phyloP scores from a whole-genome alignment of 148 eudicot species.

The Spergularia marina region DNA sequence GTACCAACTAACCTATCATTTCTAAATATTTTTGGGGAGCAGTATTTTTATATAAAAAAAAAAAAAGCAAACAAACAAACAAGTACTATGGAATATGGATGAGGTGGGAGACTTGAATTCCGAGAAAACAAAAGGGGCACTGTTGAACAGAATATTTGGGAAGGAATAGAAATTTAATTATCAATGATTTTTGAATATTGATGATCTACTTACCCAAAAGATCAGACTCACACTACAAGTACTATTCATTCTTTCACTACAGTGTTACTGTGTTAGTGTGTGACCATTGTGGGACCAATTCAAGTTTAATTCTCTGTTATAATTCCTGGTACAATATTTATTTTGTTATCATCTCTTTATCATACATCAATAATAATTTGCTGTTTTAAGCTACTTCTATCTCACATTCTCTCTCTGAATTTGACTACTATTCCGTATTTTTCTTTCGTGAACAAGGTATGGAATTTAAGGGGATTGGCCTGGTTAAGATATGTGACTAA shows the following conservation, averaged over 20 bases:
- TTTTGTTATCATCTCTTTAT: neutral
- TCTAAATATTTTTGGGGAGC: too few relatives aligned
- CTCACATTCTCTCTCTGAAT: conserved; percentile 1
- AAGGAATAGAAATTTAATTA: too few relatives aligned
- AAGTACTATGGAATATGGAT: too few relatives aligned
- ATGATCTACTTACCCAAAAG: too few relatives aligned
- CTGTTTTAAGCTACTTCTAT: conserved; percentile 1
- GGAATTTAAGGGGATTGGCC: neutral
- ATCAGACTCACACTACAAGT: too few relatives aligned
- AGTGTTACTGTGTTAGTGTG: neutral
- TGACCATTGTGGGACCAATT: conserved; percentile 3
- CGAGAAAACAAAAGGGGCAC: too few relatives aligned
- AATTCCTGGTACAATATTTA: neutral
- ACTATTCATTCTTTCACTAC: neutral
- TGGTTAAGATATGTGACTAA: neutral
- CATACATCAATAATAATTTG: neutral
- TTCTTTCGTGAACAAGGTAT: neutral
- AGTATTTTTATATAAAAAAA: too few relatives aligned
- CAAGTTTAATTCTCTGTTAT: neutral
- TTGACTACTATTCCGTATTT: conserved; percentile 4
- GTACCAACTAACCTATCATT: too few relatives aligned
- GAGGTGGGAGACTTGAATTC: too few relatives aligned
- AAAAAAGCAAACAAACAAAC: too few relatives aligned
- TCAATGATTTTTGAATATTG: too few relatives aligned
- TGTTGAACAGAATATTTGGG: too few relatives aligned